Base-by-base conservation (phyloP, 2,329 filamentous ascomycete species). In the Colletotrichum graminicola region DNA sequence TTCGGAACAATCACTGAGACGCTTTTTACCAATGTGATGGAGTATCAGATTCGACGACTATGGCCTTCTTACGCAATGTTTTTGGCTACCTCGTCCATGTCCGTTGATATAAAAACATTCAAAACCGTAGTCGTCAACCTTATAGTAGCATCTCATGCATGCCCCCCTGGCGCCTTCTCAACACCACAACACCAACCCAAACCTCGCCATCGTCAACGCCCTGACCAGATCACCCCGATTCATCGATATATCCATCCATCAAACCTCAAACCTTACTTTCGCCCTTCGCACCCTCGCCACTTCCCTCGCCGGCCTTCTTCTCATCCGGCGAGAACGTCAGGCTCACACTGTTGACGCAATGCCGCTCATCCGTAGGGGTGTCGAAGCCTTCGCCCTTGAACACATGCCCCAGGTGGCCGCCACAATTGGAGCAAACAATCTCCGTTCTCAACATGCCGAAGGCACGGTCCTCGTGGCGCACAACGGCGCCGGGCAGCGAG, bases 321-420 rank as follows among this genome's bases (percentile, higher is more conserved):
- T 93, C 91, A 60, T 93, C 87, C 1, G 86, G 85, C 1, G 85
- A 88, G 79, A 99, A 98, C 76, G 91, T 96, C 82, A 98, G 84
- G 79, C 93, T 97, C 64, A 98, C 84, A 78, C 94, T 96, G 80
- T 98, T 99, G 70, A 99, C 96, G 79, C 96, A 99, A 84, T 99
- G 96, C 73, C 96, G 88, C 89, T 99, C 96, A 80, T 99, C 92
- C 26, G 95, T 98, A 6, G 96, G 94, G 29, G 93, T 97, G 11
- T 86, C 78, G 78, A 91, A 95, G 26, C 93, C 92, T 82, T 97
- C 94, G 16, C 94, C 94, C 85, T 96, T 95, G 81, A 97, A 97
- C 21, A 97, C 94, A 85, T 97, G 94, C 34, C 94, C 94, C 72
- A 97, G 80, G 82, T 97, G 94, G 2, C 96, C 96, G 32, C 96